phyloP scores from a whole-genome alignment of 768 basidiomycete genomes.

The Hypholoma fasciculare region DNA sequence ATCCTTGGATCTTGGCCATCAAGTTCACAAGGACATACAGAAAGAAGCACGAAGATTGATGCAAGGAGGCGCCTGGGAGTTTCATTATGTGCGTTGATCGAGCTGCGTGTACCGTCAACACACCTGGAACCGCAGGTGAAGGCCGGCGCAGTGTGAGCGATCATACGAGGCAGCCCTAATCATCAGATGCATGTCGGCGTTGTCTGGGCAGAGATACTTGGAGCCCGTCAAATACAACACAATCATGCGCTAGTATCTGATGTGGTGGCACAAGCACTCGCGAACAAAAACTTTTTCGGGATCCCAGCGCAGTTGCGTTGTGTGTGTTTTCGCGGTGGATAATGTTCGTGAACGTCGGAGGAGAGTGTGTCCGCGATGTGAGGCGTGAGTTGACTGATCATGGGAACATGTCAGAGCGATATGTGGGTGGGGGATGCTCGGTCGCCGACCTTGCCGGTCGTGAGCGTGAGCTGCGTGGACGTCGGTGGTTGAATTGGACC shows the following conservation, averaged over 20 bases:
- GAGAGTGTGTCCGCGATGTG: neutral
- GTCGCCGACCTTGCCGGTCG: neutral
- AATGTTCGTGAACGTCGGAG: slow-evolving; percentile 5
- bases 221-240: no score
- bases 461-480: neutral
- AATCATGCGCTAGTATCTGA: neutral
- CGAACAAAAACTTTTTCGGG: slow-evolving; percentile 4
- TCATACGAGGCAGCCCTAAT: no score
- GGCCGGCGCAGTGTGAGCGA: neutral
- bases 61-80: slow-evolving; percentile 6
- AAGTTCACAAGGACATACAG: slow-evolving; percentile 1
- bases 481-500: neutral
- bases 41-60: slow-evolving; percentile 13
- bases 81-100: slow-evolving; percentile 4
- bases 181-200: no score
- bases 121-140: neutral
- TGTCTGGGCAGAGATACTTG: no score
- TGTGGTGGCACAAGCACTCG: neutral
- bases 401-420: neutral
- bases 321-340: neutral
- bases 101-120: neutral
- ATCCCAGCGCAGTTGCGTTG: no score
- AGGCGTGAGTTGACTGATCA: slow-evolving; percentile 5
- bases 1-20: slow-evolving; percentile 1
- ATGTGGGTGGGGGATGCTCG: neutral